phyloP scores from a whole-genome alignment of 78 protist species.

The Bodo saltans region DNA sequence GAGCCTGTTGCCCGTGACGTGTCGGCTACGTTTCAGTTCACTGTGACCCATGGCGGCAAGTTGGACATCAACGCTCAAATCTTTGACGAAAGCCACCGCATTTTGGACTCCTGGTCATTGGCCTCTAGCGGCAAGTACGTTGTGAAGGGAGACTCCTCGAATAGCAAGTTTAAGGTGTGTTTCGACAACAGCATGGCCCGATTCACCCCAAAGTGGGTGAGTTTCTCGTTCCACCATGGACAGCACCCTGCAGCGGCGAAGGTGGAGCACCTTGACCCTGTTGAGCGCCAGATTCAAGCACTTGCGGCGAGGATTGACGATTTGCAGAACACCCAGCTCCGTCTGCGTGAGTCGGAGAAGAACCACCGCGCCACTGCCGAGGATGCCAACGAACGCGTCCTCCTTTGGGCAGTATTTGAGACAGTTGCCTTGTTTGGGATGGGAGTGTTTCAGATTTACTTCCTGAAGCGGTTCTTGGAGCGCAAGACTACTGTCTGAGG shows the following conservation, averaged over 20 bases:
- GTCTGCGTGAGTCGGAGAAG: constrained; percentile 68
- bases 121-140: constrained; percentile 18
- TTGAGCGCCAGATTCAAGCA: constrained; percentile 12
- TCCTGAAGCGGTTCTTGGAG: neutral
- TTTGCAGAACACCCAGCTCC: constrained; percentile 63
- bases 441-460: constrained; percentile 69
- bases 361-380: constrained; percentile 76
- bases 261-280: constrained; percentile 27
- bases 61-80: constrained; percentile 69
- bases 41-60: constrained; percentile 77
- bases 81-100: neutral
- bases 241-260: constrained; percentile 30
- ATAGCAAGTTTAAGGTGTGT: constrained; percentile 69
- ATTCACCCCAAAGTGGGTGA: constrained; percentile 67
- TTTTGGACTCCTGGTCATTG: neutral
- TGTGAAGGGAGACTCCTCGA: constrained; percentile 47
- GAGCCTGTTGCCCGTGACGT: constrained; percentile 36
- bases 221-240: constrained; percentile 48
- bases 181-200: constrained; percentile 79
- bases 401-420: constrained; percentile 86
- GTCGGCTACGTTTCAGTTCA: constrained; percentile 49
- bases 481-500: too few species aligned
- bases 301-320: constrained; percentile 60
- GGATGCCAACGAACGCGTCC: constrained; percentile 74
- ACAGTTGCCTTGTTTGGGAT: constrained; percentile 62